Conservation (phyloP, 2,329 filamentous ascomycete species). For the Diplodia intermedia region DNA sequence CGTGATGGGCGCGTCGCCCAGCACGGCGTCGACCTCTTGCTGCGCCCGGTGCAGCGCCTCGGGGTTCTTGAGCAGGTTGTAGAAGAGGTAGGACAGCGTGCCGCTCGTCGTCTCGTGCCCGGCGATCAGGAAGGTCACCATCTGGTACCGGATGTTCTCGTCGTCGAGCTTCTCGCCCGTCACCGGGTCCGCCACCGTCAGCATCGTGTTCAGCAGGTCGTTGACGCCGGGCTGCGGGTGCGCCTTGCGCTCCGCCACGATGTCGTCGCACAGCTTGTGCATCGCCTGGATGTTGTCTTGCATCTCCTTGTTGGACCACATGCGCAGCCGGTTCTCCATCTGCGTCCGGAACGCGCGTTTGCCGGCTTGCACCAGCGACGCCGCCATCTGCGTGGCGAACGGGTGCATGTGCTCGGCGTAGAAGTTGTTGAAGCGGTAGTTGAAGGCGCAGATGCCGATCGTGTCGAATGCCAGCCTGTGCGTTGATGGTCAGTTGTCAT, state of each 20-base stretch:
- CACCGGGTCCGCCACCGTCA: conserved; percentile 68
- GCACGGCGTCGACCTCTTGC: conserved; percentile 3
- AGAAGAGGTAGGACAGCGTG: conserved; percentile 69
- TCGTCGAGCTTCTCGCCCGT: conserved; percentile 21
- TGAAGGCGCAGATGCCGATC: conserved; percentile 74
- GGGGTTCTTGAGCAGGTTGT: conserved; percentile 64
- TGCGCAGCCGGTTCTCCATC: conserved; percentile 35
- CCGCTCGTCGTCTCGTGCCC: conserved; percentile 63
- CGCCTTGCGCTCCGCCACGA: conserved; percentile 65
- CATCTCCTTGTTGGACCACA: conserved; percentile 61
- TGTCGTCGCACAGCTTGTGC: conserved; percentile 49
- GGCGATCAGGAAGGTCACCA: conserved; percentile 33
- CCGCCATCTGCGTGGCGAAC: conserved; percentile 71
- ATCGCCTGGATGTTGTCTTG: conserved; percentile 54
- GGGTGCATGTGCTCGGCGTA: conserved; percentile 73
- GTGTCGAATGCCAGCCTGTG: conserved; percentile 73
- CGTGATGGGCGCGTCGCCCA: conserved; percentile 54
- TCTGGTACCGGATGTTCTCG: conserved; percentile 31
- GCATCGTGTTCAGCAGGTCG: conserved; percentile 74
- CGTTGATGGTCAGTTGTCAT: not conserved
- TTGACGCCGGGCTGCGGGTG: conserved; percentile 63
- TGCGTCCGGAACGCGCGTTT: conserved; percentile 57
- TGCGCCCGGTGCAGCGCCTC: conserved; percentile 26
- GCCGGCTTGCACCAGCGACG: conserved; percentile 66
- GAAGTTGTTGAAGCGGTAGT: conserved; percentile 76